phyloP scores from a whole-genome alignment of 1,284 basidiomycete species.

The Moniliella sp. region DNA sequence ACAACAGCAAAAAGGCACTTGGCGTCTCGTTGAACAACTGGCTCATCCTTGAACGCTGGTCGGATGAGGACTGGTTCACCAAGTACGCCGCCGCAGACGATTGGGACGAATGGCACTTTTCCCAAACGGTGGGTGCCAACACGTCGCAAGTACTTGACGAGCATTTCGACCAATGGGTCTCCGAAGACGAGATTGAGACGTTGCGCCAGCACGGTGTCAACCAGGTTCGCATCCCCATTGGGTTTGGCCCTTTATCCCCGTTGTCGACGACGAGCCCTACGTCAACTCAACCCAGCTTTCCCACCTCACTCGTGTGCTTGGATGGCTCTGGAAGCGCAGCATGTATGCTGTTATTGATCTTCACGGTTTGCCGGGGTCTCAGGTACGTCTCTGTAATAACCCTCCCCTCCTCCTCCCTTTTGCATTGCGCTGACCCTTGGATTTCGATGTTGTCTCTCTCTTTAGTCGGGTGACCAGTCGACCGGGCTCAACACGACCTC shows the following conservation, averaged over 20 bases:
- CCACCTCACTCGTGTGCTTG: conserved; percentile 16
- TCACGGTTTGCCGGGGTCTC: conserved; percentile 37
- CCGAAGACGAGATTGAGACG: conserved; percentile 33
- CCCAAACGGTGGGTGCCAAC: conserved; percentile 19
- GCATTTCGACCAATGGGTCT: conserved; percentile 34
- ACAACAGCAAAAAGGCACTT: conserved; percentile 20
- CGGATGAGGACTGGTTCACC: conserved; percentile 36
- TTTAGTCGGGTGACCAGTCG: too few relatives aligned
- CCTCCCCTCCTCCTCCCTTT: too few relatives aligned
- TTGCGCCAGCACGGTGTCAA: conserved; percentile 28
- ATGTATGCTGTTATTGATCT: conserved; percentile 36
- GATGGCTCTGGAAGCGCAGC: conserved; percentile 29
- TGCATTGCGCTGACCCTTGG: too few relatives aligned
- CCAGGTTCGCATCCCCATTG: conserved; percentile 33
- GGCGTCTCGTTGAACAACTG: conserved; percentile 28
- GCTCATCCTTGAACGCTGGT: conserved; percentile 35
- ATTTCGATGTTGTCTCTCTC: too few relatives aligned
- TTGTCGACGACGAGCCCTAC: conserved; percentile 14
- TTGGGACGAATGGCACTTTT: conserved; percentile 34
- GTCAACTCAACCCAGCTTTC: conserved; percentile 11
- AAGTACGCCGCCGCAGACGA: conserved; percentile 24
- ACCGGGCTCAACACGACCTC: conserved; percentile 24
- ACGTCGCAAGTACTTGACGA: conserved; percentile 11
- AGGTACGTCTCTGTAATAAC: too few relatives aligned
- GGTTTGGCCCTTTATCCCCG: conserved; percentile 30